A percentile compares a stretch with the other conserved stretches of the same genome.
Evolutionary conservation across 192 early-diverging fungal species (phyloP).

Genomic region (Mortierella alpina): DNA sequence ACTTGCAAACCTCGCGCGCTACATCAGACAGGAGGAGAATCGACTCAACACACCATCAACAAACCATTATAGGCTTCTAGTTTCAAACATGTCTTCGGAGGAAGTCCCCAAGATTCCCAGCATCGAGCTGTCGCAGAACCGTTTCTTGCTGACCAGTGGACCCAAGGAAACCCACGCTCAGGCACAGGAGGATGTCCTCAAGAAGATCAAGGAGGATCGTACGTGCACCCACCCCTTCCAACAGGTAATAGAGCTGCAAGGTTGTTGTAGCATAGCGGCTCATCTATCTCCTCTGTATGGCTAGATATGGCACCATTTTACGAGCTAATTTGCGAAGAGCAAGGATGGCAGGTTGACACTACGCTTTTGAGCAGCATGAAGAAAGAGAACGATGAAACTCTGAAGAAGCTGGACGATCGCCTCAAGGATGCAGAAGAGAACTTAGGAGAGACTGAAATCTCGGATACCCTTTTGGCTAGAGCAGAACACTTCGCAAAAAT

Average conservation of each 20-base stretch:
- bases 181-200: constrained; percentile 76
- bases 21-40: constrained; percentile 7
- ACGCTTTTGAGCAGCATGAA: constrained; percentile 64
- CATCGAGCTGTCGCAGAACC: constrained; percentile 85
- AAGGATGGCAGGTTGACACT: constrained; percentile 68
- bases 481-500: constrained; percentile 93
- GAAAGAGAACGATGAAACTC: constrained; percentile 78
- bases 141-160: constrained; percentile 82
- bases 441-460: constrained; percentile 92
- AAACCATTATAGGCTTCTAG: constrained; percentile 2
- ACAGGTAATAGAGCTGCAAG: neutral
- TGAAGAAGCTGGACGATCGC: constrained; percentile 84
- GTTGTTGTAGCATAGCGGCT: neutral
- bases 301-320: constrained; percentile 93
- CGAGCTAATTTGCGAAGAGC: constrained; percentile 68
- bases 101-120: constrained; percentile 87
- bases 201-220: constrained; percentile 87
- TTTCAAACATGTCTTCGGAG: constrained; percentile 64
- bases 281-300: neutral
- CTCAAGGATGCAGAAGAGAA: constrained; percentile 92
- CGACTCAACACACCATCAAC: neutral
- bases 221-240: constrained; percentile 47
- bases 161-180: constrained; percentile 74
- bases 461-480: constrained; percentile 86
- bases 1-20: neutral